These are phyloP conservation scores for Gossypium herbaceum DNA, from an alignment of 345 rosid genomes.

Conservation along the genomic window DNA sequence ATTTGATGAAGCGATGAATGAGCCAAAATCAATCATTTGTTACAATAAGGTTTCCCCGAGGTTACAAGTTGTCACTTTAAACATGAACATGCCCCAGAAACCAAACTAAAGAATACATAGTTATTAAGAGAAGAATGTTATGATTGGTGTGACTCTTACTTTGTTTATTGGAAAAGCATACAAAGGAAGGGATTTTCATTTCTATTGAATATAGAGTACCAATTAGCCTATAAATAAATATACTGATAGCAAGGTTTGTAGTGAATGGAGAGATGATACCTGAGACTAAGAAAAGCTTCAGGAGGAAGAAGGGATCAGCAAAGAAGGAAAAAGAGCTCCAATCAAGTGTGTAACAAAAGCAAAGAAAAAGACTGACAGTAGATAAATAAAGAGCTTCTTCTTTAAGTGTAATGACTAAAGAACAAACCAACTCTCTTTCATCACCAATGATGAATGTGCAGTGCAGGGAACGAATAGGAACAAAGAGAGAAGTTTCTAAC, in stretches of 20 bases:
- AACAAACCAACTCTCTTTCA: neutral
- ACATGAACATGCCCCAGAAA: neutral
- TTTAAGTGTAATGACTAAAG: neutral
- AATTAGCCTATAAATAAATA: neutral
- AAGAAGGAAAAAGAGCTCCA: neutral
- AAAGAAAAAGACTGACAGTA: neutral
- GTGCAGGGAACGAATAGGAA: neutral
- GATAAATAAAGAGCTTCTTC: neutral
- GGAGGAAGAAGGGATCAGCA: neutral
- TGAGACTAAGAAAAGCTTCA: slow-evolving; percentile 6
- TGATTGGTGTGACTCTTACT: neutral
- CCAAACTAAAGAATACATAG: no score
- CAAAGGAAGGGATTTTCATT: neutral
- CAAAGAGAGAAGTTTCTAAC: neutral
- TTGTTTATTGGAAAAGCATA: neutral
- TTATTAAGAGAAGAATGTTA: no score
- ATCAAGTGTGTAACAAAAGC: neutral
- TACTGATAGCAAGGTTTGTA: neutral
- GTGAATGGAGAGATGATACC: slow-evolving; percentile 2
- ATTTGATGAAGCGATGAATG: no score
- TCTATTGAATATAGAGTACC: neutral
- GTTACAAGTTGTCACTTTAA: neutral
- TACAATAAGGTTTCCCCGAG: neutral
- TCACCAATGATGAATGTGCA: neutral
- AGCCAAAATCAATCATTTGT: neutral